These are phyloP conservation scores for Didymella keratinophila DNA, from an alignment of 2,329 filamentous ascomycete species.

Conservation along the genomic window DNA sequence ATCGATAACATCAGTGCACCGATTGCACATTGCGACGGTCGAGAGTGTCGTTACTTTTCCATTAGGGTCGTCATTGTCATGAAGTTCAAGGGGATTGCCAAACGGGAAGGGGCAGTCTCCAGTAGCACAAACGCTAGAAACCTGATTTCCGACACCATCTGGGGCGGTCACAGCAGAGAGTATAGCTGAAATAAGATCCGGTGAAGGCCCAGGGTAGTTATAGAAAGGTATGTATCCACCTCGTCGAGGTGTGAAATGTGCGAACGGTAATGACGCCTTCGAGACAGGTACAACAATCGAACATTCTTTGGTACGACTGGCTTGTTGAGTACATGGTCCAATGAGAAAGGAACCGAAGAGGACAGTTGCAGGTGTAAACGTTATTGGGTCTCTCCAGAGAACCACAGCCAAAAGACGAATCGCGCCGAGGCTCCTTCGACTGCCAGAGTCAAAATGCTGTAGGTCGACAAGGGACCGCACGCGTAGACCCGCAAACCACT, in stretches of 20 bases:
- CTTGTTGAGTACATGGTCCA: conserved; percentile 9
- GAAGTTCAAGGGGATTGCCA: not conserved
- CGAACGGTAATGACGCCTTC: not conserved
- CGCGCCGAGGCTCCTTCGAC: conserved; percentile 2
- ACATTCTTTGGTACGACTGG: conserved; percentile 4
- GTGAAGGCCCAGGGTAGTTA: no score
- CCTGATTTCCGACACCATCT: not conserved
- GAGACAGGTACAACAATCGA: not conserved
- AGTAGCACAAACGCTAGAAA: not conserved
- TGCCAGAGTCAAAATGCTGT: conserved; percentile 5
- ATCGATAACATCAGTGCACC: not conserved
- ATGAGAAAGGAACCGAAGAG: conserved; percentile 1
- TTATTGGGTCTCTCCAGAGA: not conserved
- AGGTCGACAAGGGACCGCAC: not conserved
- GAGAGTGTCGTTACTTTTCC: not conserved
- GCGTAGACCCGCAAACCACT: not conserved
- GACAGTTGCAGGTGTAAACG: not conserved
- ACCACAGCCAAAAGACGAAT: not conserved
- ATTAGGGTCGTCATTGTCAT: not conserved
- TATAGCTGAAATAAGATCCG: not conserved
- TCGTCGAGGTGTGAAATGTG: not conserved
- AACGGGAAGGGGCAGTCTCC: conserved; percentile 5
- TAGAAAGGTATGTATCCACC: no score
- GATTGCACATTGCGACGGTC: not conserved
- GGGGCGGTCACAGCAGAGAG: not conserved